A percentile compares a stretch with the other conserved stretches of the same genome.
These are phyloP conservation scores for Hypoxylon intermedium DNA, from an alignment of 495 filamentous ascomycete genomes.

Conservation along the genomic window DNA sequence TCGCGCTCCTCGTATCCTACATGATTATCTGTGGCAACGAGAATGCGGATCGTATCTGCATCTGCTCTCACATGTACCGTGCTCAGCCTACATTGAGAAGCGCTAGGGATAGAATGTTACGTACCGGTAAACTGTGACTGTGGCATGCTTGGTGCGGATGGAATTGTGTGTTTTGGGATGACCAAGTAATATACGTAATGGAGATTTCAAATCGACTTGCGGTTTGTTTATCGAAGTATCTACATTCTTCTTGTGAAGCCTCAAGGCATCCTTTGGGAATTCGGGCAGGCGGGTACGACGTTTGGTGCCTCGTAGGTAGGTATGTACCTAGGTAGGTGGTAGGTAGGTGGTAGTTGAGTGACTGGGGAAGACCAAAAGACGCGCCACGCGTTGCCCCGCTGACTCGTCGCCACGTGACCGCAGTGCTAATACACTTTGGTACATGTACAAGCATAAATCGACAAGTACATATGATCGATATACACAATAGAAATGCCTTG, in stretches of 20 bases:
- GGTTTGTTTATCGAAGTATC: not conserved
- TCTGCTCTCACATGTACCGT: constrained; percentile 51
- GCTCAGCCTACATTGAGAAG: not conserved
- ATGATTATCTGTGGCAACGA: constrained; percentile 95
- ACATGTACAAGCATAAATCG: too few relatives aligned
- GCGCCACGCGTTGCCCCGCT: not conserved
- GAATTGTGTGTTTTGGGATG: not conserved
- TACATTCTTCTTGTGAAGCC: not conserved
- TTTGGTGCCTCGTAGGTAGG: too few relatives aligned
- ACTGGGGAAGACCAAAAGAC: not conserved
- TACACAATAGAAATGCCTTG: too few relatives aligned
- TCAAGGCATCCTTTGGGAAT: too few relatives aligned
- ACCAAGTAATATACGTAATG: not conserved
- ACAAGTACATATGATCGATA: too few relatives aligned
- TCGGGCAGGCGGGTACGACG: too few relatives aligned
- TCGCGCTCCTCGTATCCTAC: constrained; percentile 96
- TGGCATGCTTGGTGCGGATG: constrained; percentile 16
- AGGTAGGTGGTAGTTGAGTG: not conserved
- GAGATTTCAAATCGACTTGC: not conserved
- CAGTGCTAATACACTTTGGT: too few relatives aligned
- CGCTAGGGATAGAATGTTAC: too few relatives aligned
- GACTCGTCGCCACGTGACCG: not conserved
- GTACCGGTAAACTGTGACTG: constrained; percentile 32
- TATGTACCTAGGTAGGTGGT: too few relatives aligned
- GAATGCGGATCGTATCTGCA: constrained; percentile 91